Percentiles rank a stretch among this genome's conserved stretches.
These are phyloP conservation scores for Kuraishia hungarica DNA, from an alignment of 805 yeast genomes.

Conservation along the genomic window DNA sequence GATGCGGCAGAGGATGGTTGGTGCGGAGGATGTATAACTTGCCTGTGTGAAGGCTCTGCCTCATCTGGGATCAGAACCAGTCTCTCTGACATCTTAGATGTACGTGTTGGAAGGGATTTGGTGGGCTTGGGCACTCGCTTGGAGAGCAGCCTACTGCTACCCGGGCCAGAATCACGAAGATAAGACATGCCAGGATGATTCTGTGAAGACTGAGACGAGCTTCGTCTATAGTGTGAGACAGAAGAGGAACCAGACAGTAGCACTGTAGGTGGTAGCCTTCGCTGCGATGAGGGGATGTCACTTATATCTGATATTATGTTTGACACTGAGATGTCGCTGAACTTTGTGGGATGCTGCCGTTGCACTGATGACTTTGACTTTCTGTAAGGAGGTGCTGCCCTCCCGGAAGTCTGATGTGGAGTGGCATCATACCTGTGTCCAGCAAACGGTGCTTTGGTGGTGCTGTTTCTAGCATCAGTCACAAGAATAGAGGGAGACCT, in stretches of 20 bases:
- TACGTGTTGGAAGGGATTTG: conserved; percentile 57
- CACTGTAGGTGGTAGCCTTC: conserved; percentile 32
- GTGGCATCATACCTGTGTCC: conserved; percentile 42
- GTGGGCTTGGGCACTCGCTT: conserved; percentile 37
- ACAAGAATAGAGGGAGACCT: conserved; percentile 91
- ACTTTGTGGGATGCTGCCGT: conserved; percentile 24
- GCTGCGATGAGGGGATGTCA: conserved; percentile 80
- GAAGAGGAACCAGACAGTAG: conserved; percentile 10
- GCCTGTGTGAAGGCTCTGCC: conserved; percentile 12
- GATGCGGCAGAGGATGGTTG: conserved; percentile 4
- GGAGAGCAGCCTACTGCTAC: conserved; percentile 10
- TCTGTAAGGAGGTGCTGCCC: background rate
- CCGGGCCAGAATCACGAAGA: background rate
- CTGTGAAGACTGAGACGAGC: background rate
- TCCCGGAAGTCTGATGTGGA: conserved; percentile 10
- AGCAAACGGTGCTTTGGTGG: conserved; percentile 67
- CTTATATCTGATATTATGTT: conserved; percentile 69
- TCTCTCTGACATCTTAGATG: conserved; percentile 80
- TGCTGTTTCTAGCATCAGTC: conserved; percentile 69
- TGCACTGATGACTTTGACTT: conserved; percentile 2
- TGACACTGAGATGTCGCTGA: conserved; percentile 75
- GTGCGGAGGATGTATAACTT: background rate
- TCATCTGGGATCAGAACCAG: conserved; percentile 78
- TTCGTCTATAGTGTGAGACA: conserved; percentile 5
- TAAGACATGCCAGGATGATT: background rate